Evolutionary conservation across 306 rosid species (phyloP), one percentile per base, ranked within the genome.

Genomic region (Trichosanthes cucumerina): DNA sequence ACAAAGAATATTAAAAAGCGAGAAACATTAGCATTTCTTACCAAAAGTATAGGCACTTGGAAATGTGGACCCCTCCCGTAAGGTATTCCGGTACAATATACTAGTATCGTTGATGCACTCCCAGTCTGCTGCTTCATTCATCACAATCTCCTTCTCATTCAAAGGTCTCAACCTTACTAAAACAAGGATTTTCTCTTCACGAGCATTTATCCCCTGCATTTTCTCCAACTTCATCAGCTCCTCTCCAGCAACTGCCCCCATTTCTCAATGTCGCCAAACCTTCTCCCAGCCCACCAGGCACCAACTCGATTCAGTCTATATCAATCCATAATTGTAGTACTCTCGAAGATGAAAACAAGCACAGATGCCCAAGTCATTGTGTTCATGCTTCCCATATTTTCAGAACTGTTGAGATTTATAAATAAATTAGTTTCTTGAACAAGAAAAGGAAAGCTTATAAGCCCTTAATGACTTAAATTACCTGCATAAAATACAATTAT

Each of bases 31-130:
- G n/a, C 24, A 15, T 72, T 81, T 54, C 70, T 89, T 85, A 96
- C 99, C 99, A 90, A 96, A 96, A 43, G 97, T 78, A 88, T 92
- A 91, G 49, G 99, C 97, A 79, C 82, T 92, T 73, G 99, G 98
- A 87, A 92, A 96, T 76, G 97, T 92, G 76, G 99, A 96, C 76
- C 99, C 99, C 87, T 96, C 99, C 43, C 98, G 90, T 79, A 96
- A 85, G 3, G 98, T 92, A 76, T 96, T 96, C 80, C 98, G 85
- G 80, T 96, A 96, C 81, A 96, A 85, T 73, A 96, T 80, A 60
- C 97, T 91, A 71, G 92, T 96, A 53, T 89, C 99, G 80, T 92
- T 92, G 84, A 96, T 92, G 90, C 98, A 92, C 85, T 96, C 99
- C 99, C 99, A 96, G 59, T 96, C 97, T 76, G 97, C 91, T 16